Evolutionary conservation across 805 yeast genomes (phyloP).

Genomic region (Kodamaea laetipori): DNA sequence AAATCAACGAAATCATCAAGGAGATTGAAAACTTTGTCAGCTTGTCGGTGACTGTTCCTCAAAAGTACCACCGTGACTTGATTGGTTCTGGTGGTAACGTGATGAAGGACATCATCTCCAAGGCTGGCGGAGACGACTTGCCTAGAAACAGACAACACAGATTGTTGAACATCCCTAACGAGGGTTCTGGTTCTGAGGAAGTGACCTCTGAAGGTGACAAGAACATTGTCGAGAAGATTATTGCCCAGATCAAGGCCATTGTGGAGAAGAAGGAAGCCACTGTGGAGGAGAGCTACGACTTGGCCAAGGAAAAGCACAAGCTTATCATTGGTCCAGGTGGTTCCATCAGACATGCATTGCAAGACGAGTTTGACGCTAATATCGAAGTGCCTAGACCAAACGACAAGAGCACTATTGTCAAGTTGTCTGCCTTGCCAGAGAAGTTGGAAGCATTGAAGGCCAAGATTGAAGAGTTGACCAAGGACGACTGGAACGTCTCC

Average conservation of each 20-base stretch:
- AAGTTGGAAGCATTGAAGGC: conserved; percentile 62
- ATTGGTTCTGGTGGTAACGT: conserved; percentile 79
- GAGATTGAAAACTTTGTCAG: conserved; percentile 65
- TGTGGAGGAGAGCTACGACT: conserved; percentile 50
- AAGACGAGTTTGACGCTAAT: conserved; percentile 64
- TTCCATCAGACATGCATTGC: conserved; percentile 66
- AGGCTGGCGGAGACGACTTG: conserved; percentile 67
- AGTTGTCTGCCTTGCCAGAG: conserved; percentile 66
- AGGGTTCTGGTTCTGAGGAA: conserved; percentile 56
- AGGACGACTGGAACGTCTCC: conserved; percentile 56
- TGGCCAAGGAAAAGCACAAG: conserved; percentile 75
- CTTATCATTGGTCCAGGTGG: conserved; percentile 84
- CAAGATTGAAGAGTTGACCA: conserved; percentile 60
- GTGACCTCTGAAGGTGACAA: conserved; percentile 77
- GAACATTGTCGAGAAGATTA: conserved; percentile 66
- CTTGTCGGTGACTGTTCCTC: conserved; percentile 64
- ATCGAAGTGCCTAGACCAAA: conserved; percentile 67
- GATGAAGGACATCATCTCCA: conserved; percentile 69
- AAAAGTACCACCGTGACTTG: conserved; percentile 70
- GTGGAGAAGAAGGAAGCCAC: conserved; percentile 66
- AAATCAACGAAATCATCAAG: conserved; percentile 61
- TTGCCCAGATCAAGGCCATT: conserved; percentile 60
- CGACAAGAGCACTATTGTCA: conserved; percentile 52
- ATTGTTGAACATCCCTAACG: conserved; percentile 69
- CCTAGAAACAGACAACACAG: conserved; percentile 51